These are phyloP conservation scores for Alternaria solani DNA, from an alignment of 2,329 filamentous ascomycete genomes.

Conservation along the genomic window DNA sequence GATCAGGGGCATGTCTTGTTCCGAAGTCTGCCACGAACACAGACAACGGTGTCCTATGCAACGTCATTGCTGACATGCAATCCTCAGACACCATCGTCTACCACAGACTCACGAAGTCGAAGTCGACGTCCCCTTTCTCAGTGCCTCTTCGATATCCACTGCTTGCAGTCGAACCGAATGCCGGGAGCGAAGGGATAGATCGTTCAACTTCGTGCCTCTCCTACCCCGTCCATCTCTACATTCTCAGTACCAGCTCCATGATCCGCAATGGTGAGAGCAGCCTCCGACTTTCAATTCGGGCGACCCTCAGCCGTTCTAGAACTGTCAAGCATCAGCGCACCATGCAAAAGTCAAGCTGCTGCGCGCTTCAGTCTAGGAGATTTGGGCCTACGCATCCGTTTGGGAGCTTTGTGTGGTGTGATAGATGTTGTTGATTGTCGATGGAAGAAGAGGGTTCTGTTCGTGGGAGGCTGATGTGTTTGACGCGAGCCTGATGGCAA, in stretches of 20 bases:
- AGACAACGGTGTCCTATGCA: slow-evolving; percentile 3
- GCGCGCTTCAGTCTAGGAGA: slow-evolving; percentile 15
- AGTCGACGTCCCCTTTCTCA: slow-evolving; percentile 6
- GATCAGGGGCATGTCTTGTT: background rate
- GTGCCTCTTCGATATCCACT: slow-evolving; percentile 16
- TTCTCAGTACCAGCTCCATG: slow-evolving; percentile 5
- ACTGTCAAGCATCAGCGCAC: slow-evolving; percentile 8
- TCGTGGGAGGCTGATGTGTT: slow-evolving; percentile 5
- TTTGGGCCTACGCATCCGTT: slow-evolving; percentile 19
- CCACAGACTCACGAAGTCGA: slow-evolving; percentile 6
- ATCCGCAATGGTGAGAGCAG: slow-evolving; percentile 6
- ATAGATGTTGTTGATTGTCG: slow-evolving; percentile 3
- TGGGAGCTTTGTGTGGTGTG: slow-evolving; percentile 12
- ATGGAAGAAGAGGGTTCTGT: slow-evolving; percentile 9
- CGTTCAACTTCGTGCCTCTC: slow-evolving; percentile 7
- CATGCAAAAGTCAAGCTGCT: slow-evolving; percentile 14
- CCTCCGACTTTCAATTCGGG: slow-evolving; percentile 4
- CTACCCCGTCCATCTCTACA: background rate
- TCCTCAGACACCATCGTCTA: background rate
- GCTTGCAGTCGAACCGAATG: slow-evolving; percentile 16
- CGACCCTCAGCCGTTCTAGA: slow-evolving; percentile 18
- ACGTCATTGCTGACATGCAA: slow-evolving; percentile 3
- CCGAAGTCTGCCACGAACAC: background rate
- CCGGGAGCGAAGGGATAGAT: slow-evolving; percentile 8
- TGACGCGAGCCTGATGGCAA: background rate